Evolutionary conservation across 257 asterid genomes (phyloP).

Genomic region (Avicennia marina): DNA sequence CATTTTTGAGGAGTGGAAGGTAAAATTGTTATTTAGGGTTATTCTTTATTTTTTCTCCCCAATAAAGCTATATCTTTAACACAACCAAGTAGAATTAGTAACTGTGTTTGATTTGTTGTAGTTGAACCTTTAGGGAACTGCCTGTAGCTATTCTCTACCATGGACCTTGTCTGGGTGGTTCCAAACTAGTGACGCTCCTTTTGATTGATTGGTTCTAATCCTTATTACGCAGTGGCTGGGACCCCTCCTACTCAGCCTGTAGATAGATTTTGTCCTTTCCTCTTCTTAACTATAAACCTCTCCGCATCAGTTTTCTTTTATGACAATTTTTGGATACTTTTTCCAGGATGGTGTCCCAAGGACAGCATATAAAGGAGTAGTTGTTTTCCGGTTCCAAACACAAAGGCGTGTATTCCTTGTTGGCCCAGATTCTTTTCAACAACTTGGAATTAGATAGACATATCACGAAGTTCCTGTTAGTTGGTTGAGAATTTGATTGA

Average conservation of each 20-base stretch:
- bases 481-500: conserved; percentile 15
- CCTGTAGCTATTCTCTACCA: neutral
- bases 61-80: neutral
- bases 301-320: neutral
- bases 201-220: too few relatives aligned
- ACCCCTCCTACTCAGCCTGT: too few relatives aligned
- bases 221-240: too few relatives aligned
- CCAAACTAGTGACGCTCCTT: neutral
- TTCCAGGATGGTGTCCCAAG: conserved; percentile 91
- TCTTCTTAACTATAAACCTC: neutral
- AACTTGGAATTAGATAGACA: conserved; percentile 52
- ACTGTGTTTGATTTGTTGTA: neutral
- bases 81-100: conserved; percentile 2
- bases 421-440: conserved; percentile 70
- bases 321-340: conserved; percentile 7
- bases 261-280: neutral
- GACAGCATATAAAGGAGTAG: conserved; percentile 86
- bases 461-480: conserved; percentile 10
- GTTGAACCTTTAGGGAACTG: neutral
- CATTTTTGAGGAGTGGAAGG: conserved; percentile 99
- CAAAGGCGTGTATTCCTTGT: conserved; percentile 80
- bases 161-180: neutral
- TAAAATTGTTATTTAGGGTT: conserved; percentile 19
- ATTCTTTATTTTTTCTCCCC: conserved; percentile 4
- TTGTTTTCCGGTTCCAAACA: conserved; percentile 70